These are phyloP conservation scores for Bolboschoenoplectus hybrid DNA, from an alignment of 202 grass and related monocot genomes.

Conservation along the genomic window DNA sequence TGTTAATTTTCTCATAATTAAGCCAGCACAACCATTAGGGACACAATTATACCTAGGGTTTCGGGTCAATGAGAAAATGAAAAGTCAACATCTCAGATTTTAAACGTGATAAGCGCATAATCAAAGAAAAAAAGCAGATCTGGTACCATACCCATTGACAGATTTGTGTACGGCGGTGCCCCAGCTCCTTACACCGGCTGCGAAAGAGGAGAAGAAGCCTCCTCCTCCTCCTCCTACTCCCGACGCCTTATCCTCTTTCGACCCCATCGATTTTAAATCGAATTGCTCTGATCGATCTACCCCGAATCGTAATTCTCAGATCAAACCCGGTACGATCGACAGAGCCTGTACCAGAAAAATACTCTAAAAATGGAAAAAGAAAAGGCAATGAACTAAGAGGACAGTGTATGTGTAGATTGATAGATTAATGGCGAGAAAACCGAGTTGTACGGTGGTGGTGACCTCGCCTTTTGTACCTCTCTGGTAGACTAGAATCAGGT, in stretches of 20 bases:
- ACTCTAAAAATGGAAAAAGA: constrained; percentile 34
- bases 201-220: constrained; percentile 64
- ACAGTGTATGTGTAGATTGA: constrained; percentile 2
- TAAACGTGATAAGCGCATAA: background rate
- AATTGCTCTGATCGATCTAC: background rate
- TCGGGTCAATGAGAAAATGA: constrained; percentile 32
- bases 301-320: constrained; percentile 23
- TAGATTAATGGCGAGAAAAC: constrained; percentile 36
- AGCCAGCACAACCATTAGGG: background rate
- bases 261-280: constrained; percentile 57
- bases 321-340: background rate
- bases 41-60: constrained; percentile 31
- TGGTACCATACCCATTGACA: constrained; percentile 75
- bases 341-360: constrained; percentile 20
- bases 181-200: constrained; percentile 62
- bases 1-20: background rate
- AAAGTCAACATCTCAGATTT: constrained; percentile 41
- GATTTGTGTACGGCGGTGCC: constrained; percentile 81
- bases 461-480: constrained; percentile 34
- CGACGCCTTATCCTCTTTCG: constrained; percentile 63
- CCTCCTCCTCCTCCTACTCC: constrained; percentile 38
- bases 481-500: background rate
- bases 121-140: background rate
- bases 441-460: constrained; percentile 32
- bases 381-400: constrained; percentile 1